Conservation (phyloP, 768 basidiomycete species). For the Mycena polygramma region DNA sequence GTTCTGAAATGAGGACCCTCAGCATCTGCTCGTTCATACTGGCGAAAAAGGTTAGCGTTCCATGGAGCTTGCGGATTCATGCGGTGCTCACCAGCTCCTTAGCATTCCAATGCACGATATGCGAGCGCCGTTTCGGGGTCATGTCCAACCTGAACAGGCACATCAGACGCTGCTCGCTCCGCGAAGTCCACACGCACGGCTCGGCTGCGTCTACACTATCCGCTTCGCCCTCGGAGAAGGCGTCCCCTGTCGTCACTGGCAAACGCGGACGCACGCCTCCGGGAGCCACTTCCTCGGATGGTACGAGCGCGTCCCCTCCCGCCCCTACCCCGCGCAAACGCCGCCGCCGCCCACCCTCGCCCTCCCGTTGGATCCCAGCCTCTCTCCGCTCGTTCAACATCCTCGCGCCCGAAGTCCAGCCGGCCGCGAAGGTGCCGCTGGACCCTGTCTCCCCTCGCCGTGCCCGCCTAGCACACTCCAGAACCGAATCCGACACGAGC, state of each 20-base stretch:
- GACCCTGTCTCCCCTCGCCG: slow-evolving; percentile 60
- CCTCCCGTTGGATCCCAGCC: slow-evolving; percentile 77
- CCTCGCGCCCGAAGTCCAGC: slow-evolving; percentile 63
- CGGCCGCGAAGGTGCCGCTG: slow-evolving; percentile 69
- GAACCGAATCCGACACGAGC: slow-evolving; percentile 31
- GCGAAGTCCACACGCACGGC: slow-evolving; percentile 59
- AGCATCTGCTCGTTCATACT: slow-evolving; percentile 89
- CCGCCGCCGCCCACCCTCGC: slow-evolving; percentile 80
- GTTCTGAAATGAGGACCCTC: slow-evolving; percentile 32
- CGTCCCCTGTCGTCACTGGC: slow-evolving; percentile 1
- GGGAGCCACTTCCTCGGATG: background rate
- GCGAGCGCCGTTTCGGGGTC: slow-evolving; percentile 86
- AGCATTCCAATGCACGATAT: slow-evolving; percentile 86
- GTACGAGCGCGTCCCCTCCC: background rate
- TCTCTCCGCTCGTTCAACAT: slow-evolving; percentile 75
- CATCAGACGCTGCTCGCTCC: slow-evolving; percentile 72
- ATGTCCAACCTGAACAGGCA: slow-evolving; percentile 86
- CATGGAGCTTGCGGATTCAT: slow-evolving; percentile 14
- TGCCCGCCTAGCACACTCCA: background rate
- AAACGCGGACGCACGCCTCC: slow-evolving; percentile 27
- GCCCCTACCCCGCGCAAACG: slow-evolving; percentile 60
- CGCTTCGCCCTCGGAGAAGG: slow-evolving; percentile 18
- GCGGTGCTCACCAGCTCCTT: slow-evolving; percentile 26
- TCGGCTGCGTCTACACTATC: slow-evolving; percentile 49
- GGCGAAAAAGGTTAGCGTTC: slow-evolving; percentile 77